A percentile compares a stretch with the other conserved stretches of the same genome.
phyloP scores from a whole-genome alignment of 202 grass and related monocot genomes.

The Dendrocalamus latiflorus region DNA sequence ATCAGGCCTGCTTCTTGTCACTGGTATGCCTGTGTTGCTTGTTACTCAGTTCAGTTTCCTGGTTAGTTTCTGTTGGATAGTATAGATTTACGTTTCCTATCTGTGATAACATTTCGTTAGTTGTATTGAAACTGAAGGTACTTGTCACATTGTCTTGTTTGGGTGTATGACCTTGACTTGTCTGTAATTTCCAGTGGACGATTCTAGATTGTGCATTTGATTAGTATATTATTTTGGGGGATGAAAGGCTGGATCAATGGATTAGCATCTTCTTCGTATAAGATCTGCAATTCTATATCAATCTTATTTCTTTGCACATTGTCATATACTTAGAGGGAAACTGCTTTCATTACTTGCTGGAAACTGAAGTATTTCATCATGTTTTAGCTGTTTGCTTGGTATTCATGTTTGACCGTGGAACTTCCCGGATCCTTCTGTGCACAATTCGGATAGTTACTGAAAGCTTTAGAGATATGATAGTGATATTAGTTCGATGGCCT shows the following conservation, averaged over 20 bases:
- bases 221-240: background rate
- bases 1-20: slow-evolving; percentile 80
- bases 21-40: slow-evolving; percentile 33
- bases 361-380: background rate
- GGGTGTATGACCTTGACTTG: background rate
- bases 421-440: background rate
- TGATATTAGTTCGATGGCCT: background rate
- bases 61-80: background rate
- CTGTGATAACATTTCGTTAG: background rate
- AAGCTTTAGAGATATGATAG: background rate
- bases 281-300: background rate
- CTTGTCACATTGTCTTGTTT: background rate
- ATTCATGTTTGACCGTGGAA: background rate
- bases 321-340: background rate
- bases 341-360: background rate
- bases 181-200: background rate
- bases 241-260: background rate
- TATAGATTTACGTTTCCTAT: background rate
- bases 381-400: background rate
- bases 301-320: background rate
- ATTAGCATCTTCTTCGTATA: background rate
- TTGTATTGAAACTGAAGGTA: background rate
- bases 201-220: background rate
- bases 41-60: background rate
- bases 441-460: background rate